phyloP scores from a whole-genome alignment of 805 yeast genomes.

The Hanseniaspora thailandica region DNA sequence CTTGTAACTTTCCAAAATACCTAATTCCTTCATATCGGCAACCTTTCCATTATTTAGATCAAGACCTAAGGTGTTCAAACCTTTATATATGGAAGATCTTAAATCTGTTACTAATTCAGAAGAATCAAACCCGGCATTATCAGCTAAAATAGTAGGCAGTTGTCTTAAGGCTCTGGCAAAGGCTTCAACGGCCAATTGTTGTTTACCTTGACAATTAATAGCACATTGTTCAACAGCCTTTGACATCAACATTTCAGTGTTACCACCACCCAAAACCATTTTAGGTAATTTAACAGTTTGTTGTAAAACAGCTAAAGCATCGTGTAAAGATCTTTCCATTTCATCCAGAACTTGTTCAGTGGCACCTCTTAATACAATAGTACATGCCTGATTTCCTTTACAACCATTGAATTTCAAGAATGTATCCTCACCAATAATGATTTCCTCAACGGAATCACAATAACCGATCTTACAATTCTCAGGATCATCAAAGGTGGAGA shows the following conservation, averaged over 20 bases:
- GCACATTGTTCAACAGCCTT: constrained; percentile 90
- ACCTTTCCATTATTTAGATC: constrained; percentile 74
- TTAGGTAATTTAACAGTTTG: constrained; percentile 89
- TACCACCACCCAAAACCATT: constrained; percentile 90
- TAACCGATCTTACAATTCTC: constrained; percentile 74
- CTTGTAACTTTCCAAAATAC: constrained; percentile 85
- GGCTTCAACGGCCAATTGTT: constrained; percentile 85
- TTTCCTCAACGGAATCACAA: constrained; percentile 83
- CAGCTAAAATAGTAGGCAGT: constrained; percentile 89
- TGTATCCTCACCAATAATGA: constrained; percentile 83
- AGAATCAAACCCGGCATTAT: constrained; percentile 93
- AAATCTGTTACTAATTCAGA: constrained; percentile 82
- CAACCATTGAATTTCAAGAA: constrained; percentile 92
- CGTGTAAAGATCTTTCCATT: constrained; percentile 93
- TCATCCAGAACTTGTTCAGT: constrained; percentile 94
- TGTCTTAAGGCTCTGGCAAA: constrained; percentile 90
- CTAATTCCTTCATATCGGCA: constrained; percentile 89
- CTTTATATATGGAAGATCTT: constrained; percentile 75
- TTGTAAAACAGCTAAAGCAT: constrained; percentile 86
- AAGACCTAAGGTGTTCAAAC: constrained; percentile 82
- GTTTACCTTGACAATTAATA: constrained; percentile 84
- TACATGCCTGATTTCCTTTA: constrained; percentile 90
- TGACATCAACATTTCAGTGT: constrained; percentile 92
- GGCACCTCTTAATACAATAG: constrained; percentile 91
- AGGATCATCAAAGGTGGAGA: constrained; percentile 88